Base-by-base conservation (phyloP, 345 rosid genomes). In the Salix caprea region DNA sequence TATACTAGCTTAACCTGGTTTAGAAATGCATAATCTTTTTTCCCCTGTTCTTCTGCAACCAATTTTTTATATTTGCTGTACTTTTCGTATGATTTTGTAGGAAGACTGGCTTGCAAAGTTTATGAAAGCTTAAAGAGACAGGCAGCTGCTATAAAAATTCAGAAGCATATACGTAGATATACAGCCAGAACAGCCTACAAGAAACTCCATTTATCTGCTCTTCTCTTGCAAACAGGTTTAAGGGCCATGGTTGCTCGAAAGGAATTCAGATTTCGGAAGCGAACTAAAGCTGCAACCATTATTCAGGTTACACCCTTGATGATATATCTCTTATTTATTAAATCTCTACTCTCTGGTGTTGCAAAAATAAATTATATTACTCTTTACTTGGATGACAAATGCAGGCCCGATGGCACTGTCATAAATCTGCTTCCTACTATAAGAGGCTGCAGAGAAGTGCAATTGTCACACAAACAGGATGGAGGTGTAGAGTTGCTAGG, bases 391-490 rank as follows among this genome's bases (percentile, higher is more conserved):
- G 44, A 54, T 70, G 13, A 67, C 19, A 39, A 76, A 44, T 84
- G 78, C 82, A 92, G 93, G 87, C 95, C 71, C 89, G 86, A 42
- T 89, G 92, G 93, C 90, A 89, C 60, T 87, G 92, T 80, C 87
- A 82, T 82, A 87, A 71, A 84, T 87, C 85, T 80, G n/a, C 76
- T 44, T 75, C 76, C 12, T 90, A 88, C 77, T 90, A 89, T 72
- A 87, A 82, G 78, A 88, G 79, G 84, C 97, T 92, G 71, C 77
- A 83, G 82, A 92, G 85, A 77, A 90, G 91, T 74, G 84, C 82
- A 6, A 82, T 90, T 69, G 77, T 86, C 42, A 79, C 95, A 32
- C 97, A 92, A 82, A 87, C 89, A 65, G 80, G 92, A 75, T 92
- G 97, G 97, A 90, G 97, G 73, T 91, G 95, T 56, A 92, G 78